Evolutionary conservation across 768 basidiomycete genomes (phyloP), one percentile per base, ranked within the genome.

Genomic region (Tylopilus intermedius): DNA sequence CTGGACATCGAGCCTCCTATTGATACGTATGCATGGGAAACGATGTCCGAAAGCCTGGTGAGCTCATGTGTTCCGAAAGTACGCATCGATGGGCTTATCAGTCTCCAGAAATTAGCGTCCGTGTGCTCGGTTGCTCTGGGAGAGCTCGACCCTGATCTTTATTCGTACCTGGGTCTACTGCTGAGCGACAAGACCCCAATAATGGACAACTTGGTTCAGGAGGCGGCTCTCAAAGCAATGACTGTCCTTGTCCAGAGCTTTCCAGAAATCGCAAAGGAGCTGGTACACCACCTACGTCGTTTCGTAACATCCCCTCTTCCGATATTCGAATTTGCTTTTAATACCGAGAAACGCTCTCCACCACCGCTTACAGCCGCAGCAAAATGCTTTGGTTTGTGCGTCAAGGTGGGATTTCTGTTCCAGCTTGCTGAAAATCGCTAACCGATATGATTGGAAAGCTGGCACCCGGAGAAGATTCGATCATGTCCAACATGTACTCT

Each of bases 401-500:
- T 98, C 54, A 83, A 85, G 71, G 91, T 91, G 59, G 26, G 42
- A 8, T 3, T 48, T 26, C 13, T 29, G 29, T 43, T 6, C 33
- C 10, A 22, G n/a, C 6, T 37, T 13, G 24, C 53, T 10, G 32
- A 39, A 33, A 46, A 18, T 53, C 14, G 14, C 38, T 55, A 21
- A 41, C 24, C 41, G 27, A 58, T 45, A 58, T 52, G 22, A 46
- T 56, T 9, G 35, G 40, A 37, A 55, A 93, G 90, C 74, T 91
- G 37, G 84, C 89, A 14, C 86, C 89, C 14, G 90, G 89, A 40
- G 89, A 93, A 58, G 93, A 94, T 64, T 79, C 93, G 35, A 79
- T 90, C 65, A 86, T 94, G 81, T 97, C 94, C 4, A 91, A 94
- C 59, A 88, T 97, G 84, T 97, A 98, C 68, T 96, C 95, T 5